These are phyloP conservation scores for Entophlyctis luteolus DNA, from an alignment of 192 early-diverging fungal genomes.

Conservation along the genomic window DNA sequence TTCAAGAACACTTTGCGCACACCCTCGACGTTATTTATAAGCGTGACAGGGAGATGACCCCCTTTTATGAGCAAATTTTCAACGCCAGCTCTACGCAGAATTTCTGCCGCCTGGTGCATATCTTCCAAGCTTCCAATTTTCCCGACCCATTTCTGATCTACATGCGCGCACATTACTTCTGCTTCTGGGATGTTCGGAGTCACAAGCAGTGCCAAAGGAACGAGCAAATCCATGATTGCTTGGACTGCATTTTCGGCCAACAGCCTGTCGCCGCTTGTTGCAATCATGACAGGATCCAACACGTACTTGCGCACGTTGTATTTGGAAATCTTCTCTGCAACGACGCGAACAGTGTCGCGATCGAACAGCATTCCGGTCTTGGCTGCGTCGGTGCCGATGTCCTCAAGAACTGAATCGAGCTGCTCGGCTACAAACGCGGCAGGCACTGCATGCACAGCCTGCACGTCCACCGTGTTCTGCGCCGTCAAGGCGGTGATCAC, in stretches of 20 bases:
- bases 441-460: constrained; percentile 34
- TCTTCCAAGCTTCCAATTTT: constrained; percentile 47
- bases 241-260: constrained; percentile 60
- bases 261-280: constrained; percentile 65
- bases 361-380: constrained; percentile 70
- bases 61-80: constrained; percentile 72
- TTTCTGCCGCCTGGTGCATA: constrained; percentile 58
- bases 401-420: constrained; percentile 63
- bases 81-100: constrained; percentile 54
- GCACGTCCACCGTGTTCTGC: constrained; percentile 82
- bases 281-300: constrained; percentile 85
- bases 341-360: constrained; percentile 58
- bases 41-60: constrained; percentile 64
- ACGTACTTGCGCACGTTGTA: constrained; percentile 45
- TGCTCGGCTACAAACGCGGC: constrained; percentile 66
- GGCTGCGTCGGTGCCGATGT: constrained; percentile 70
- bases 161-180: constrained; percentile 43
- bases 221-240: constrained; percentile 47
- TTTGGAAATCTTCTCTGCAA: constrained; percentile 34
- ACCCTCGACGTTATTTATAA: not conserved
- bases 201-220: constrained; percentile 68
- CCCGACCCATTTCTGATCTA: not conserved
- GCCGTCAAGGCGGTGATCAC: constrained; percentile 75
- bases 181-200: constrained; percentile 87
- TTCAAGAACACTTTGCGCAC: not conserved